Percentiles rank a stretch among this genome's conserved stretches.
Evolutionary conservation across 768 basidiomycete genomes (phyloP).

Genomic region (Mrakia hoshinonis): DNA sequence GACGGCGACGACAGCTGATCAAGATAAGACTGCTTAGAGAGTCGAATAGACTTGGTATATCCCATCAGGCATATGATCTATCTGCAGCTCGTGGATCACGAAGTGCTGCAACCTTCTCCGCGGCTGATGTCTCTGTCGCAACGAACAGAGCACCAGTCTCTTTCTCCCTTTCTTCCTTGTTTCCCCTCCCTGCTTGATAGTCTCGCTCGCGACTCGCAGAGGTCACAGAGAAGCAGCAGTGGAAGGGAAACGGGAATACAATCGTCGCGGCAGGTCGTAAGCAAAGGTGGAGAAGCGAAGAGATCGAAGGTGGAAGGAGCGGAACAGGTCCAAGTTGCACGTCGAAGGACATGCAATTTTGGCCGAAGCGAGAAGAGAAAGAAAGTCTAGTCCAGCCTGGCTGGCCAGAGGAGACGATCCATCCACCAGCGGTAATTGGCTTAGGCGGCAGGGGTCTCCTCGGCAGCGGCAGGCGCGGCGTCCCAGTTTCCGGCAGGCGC

Average conservation of each 20-base stretch:
- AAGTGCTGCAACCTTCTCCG: no score
- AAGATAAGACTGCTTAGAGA: no score
- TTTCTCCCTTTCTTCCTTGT: no score
- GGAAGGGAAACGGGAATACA: conserved; percentile 3
- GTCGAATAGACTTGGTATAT: no score
- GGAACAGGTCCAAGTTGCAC: background rate
- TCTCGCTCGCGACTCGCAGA: background rate
- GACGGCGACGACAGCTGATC: background rate
- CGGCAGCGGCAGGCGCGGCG: conserved; percentile 19
- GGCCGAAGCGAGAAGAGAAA: background rate
- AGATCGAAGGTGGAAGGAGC: background rate
- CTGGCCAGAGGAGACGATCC: background rate
- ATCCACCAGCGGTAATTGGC: conserved; percentile 13
- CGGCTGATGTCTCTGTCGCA: no score
- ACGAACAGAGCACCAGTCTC: no score
- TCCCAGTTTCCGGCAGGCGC: conserved; percentile 27
- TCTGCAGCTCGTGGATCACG: no score
- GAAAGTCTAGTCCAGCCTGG: background rate
- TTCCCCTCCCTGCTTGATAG: background rate
- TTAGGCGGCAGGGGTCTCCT: conserved; percentile 23
- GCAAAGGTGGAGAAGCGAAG: background rate
- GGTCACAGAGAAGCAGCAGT: background rate
- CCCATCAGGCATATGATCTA: no score
- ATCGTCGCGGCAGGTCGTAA: conserved; percentile 8
- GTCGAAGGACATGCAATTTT: conserved; percentile 19